phyloP scores from a whole-genome alignment of 2,329 filamentous ascomycete genomes.

The Phyllosticta citriasiana region DNA sequence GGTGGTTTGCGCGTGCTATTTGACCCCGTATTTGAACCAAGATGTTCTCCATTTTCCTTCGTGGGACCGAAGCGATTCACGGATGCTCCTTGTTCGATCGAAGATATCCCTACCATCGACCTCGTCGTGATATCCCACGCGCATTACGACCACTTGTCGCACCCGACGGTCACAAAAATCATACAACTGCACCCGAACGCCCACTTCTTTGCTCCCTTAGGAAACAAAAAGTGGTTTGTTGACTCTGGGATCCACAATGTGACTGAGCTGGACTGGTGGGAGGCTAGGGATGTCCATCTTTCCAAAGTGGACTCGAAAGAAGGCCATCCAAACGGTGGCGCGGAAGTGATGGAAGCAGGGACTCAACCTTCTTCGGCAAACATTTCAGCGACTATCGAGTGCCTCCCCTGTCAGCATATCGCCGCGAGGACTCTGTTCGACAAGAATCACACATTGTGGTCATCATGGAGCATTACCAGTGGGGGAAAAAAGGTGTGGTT shows the following conservation, averaged over 20 bases:
- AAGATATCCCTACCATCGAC: constrained; percentile 68
- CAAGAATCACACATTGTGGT: constrained; percentile 71
- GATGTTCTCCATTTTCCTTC: constrained; percentile 67
- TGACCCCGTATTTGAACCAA: constrained; percentile 84
- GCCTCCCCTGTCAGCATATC: constrained; percentile 76
- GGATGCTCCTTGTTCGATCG: constrained; percentile 61
- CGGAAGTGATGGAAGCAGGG: constrained; percentile 9
- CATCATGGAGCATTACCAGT: constrained; percentile 70
- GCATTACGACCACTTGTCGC: constrained; percentile 87
- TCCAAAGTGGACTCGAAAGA: constrained; percentile 13
- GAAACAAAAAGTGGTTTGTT: constrained; percentile 74
- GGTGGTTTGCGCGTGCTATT: constrained; percentile 79
- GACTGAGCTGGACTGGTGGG: constrained; percentile 94
- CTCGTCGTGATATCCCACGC: constrained; percentile 73
- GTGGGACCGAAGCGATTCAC: constrained; percentile 71
- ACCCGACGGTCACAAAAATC: constrained; percentile 63
- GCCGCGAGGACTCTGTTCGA: constrained; percentile 61
- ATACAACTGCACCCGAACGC: constrained; percentile 61
- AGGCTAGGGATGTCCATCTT: constrained; percentile 46
- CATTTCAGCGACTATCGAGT: constrained; percentile 64
- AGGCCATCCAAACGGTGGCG: constrained; percentile 2
- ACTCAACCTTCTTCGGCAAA: constrained; percentile 16
- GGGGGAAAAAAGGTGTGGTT: constrained; percentile 77
- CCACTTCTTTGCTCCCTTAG: constrained; percentile 81
- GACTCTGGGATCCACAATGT: constrained; percentile 61